These are phyloP conservation scores for Knoxdaviesia proteae DNA, from an alignment of 2,329 filamentous ascomycete genomes.

Conservation along the genomic window DNA sequence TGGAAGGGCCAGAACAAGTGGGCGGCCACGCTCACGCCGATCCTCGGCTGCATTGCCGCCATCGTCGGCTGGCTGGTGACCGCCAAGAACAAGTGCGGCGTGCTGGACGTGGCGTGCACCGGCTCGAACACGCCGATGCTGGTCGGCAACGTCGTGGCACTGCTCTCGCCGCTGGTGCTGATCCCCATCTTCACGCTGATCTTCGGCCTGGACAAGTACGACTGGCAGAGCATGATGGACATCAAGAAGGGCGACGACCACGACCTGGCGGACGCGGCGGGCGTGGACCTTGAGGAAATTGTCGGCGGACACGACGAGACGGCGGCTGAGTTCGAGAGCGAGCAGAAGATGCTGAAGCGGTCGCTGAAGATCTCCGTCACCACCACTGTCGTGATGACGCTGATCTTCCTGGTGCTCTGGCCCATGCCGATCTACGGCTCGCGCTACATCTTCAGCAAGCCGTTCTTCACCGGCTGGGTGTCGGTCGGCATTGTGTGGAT, in stretches of 20 bases:
- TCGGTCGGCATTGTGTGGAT: constrained; percentile 62
- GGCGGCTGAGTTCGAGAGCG: constrained; percentile 18
- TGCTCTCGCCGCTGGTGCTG: constrained; percentile 57
- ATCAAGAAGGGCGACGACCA: constrained; percentile 66
- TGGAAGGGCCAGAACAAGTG: constrained; percentile 63
- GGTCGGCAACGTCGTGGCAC: constrained; percentile 64
- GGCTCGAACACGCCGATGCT: constrained; percentile 75
- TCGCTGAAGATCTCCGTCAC: constrained; percentile 26
- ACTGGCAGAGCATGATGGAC: constrained; percentile 64
- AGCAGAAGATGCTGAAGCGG: constrained; percentile 27
- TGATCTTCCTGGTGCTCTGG: constrained; percentile 64
- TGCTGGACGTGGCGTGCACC: constrained; percentile 50
- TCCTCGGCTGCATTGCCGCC: constrained; percentile 43
- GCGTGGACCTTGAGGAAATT: constrained; percentile 44
- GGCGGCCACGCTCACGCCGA: constrained; percentile 46
- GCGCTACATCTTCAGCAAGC: constrained; percentile 61
- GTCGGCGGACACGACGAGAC: constrained; percentile 21
- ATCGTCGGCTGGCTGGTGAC: constrained; percentile 61
- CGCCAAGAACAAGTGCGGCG: constrained; percentile 45
- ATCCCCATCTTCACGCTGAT: constrained; percentile 54
- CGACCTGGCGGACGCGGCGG: constrained; percentile 41
- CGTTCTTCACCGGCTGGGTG: constrained; percentile 70
- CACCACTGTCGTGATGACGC: constrained; percentile 22
- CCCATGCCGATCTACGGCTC: constrained; percentile 80
- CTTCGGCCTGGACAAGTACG: constrained; percentile 45